A percentile compares a stretch with the other conserved stretches of the same genome.
These are phyloP conservation scores for Obelidium mucronatum DNA, from an alignment of 192 early-diverging fungal species.

Conservation along the genomic window DNA sequence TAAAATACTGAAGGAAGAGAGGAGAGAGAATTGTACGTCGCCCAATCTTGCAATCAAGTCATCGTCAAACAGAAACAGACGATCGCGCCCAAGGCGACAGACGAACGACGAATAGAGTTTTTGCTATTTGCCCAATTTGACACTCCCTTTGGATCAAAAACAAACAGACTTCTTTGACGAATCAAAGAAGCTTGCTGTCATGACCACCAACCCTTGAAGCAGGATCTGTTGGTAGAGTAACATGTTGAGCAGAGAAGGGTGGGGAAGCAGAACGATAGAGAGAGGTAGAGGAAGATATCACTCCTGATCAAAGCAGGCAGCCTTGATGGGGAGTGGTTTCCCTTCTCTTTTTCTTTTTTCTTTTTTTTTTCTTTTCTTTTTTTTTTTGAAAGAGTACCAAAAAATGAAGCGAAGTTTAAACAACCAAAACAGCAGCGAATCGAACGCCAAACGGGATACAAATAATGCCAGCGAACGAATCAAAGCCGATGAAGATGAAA, in stretches of 20 bases:
- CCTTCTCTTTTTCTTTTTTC: conserved; percentile 15
- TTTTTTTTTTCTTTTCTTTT: background rate
- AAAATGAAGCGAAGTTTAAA: background rate
- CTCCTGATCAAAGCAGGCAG: too few species aligned
- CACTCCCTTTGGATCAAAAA: too few species aligned
- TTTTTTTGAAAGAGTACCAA: background rate
- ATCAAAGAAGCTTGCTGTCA: too few species aligned
- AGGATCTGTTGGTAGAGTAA: conserved; percentile 19
- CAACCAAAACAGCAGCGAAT: too few species aligned
- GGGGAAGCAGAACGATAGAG: background rate
- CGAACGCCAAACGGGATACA: background rate
- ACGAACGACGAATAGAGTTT: background rate
- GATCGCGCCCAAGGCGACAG: conserved; percentile 24
- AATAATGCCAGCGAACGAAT: background rate
- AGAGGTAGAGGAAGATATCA: background rate
- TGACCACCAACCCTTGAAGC: conserved; percentile 10
- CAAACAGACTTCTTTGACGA: too few species aligned
- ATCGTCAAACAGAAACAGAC: background rate
- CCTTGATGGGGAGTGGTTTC: too few species aligned
- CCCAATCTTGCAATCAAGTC: conserved; percentile 11
- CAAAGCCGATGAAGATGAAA: conserved; percentile 29
- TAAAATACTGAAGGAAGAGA: too few species aligned
- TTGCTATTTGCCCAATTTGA: conserved; percentile 20
- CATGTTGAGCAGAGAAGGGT: background rate
- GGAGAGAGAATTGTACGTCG: too few species aligned